phyloP scores from a whole-genome alignment of 2,329 filamentous ascomycete species.

The Alternaria arborescens region DNA sequence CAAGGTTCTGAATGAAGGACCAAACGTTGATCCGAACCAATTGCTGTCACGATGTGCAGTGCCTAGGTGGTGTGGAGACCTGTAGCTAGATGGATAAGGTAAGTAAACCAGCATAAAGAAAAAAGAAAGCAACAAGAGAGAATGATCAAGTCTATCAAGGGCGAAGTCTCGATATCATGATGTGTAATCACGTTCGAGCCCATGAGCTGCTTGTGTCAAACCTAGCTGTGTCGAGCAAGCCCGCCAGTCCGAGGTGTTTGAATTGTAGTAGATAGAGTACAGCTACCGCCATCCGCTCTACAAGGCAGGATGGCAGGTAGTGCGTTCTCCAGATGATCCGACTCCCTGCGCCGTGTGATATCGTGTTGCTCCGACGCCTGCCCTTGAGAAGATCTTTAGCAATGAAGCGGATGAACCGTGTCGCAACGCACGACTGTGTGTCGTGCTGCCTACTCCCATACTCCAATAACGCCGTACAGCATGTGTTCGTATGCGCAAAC shows the following conservation, averaged over 20 bases:
- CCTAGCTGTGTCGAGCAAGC: conserved; percentile 39
- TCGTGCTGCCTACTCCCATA: conserved; percentile 30
- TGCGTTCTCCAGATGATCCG: conserved; percentile 45
- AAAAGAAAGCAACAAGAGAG: conserved; percentile 16
- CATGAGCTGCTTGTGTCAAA: conserved; percentile 44
- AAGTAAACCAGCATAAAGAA: conserved; percentile 23
- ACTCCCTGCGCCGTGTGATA: conserved; percentile 19
- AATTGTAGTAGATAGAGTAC: conserved; percentile 48
- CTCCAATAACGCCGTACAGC: conserved; percentile 35
- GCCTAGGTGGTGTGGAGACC: conserved; percentile 10
- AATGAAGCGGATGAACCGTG: conserved; percentile 25
- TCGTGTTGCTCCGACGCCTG: conserved; percentile 25
- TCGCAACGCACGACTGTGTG: conserved; percentile 30
- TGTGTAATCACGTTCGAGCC: conserved; percentile 51
- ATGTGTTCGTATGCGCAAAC: conserved; percentile 17
- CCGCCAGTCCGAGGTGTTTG: conserved; percentile 33
- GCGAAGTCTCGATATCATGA: conserved; percentile 50
- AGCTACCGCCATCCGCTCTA: conserved; percentile 48
- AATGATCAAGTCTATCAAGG: conserved; percentile 33
- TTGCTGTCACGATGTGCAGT: conserved; percentile 28
- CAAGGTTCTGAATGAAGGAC: conserved; percentile 32
- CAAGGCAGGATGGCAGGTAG: conserved; percentile 48
- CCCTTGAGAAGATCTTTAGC: conserved; percentile 35
- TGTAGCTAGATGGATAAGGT: conserved; percentile 27
- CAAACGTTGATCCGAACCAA: conserved; percentile 34